Conservation (phyloP, 352 stramenopile genomes). For the Pythium utonaiense region DNA sequence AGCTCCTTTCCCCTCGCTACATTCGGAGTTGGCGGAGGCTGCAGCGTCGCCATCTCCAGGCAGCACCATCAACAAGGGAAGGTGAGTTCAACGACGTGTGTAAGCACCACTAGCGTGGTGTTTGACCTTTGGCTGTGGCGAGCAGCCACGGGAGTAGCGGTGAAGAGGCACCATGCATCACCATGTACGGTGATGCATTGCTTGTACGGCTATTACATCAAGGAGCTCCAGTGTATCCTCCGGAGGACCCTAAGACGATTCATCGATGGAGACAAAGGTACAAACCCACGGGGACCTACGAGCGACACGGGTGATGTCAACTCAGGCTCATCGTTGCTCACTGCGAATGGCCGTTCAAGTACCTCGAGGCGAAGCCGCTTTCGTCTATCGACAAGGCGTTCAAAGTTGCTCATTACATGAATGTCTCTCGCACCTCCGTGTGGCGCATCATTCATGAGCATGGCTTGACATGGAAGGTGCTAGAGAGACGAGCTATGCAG, state of each 20-base stretch:
- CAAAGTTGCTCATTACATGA: not conserved
- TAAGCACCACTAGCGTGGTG: no score
- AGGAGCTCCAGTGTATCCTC: not conserved
- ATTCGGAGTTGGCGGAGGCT: no score
- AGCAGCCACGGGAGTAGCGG: no score
- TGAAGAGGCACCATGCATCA: no score
- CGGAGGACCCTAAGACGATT: not conserved
- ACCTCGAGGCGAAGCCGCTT: not conserved
- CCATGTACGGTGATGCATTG: not conserved
- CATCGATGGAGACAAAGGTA: not conserved
- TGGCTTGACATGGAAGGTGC: not conserved
- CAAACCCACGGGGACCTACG: not conserved
- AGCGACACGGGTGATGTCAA: not conserved
- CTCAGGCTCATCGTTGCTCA: not conserved
- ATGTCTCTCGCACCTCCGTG: not conserved
- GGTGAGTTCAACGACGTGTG: not conserved
- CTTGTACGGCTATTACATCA: not conserved
- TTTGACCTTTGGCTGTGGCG: not conserved
- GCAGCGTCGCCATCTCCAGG: no score
- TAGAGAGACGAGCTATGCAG: not conserved
- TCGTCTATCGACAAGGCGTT: not conserved
- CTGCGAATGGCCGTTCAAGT: not conserved
- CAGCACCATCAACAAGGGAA: not conserved
- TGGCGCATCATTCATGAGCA: not conserved
- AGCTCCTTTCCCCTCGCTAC: no score